Base-by-base conservation (phyloP, 495 filamentous ascomycete genomes). In the Schizothecium vesticola region DNA sequence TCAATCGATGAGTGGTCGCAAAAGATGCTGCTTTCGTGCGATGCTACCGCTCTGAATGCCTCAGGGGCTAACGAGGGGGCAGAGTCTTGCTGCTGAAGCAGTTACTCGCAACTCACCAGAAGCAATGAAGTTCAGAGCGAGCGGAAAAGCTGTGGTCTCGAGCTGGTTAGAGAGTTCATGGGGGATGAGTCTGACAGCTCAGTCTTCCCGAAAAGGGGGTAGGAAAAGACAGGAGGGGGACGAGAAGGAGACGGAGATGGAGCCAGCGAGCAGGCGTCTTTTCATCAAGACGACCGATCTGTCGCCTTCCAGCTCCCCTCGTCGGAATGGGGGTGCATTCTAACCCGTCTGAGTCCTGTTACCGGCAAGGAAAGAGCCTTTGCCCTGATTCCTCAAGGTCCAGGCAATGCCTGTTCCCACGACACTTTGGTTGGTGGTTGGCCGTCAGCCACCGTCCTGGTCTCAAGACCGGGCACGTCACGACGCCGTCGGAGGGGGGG, bases 51-150 rank as follows among this genome's bases (percentile, higher is more conserved):
- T 81, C 79, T 77, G 72, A 76, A 33, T 76, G 43, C 68, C 68
- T 69, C 64, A 68, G 67, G 29, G 43, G 55, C 61, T n/a, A 2
- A 61, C 65, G 36, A 61, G 57, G 60, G 22, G 21, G 64, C 28
- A 59, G 63, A 28, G 63, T 60, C 63, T 25, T 23, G 29, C n/a
- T 61, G 43, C 58, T 66, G 43, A 64, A 67, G 66, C 57, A 61
- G 57, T 68, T 66, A 71, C 76, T 81, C 55, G 68, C 61, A 70
- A 92, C 90, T 92, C 86, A 93, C 90, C 90, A 76, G 89, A 91
- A 72, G 90, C 90, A 74, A 92, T 90, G 80, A 92, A 93, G 77
- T 93, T 92, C 68, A 93, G 81, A 67, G 90, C 89, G 76, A 93
- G 81, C 55, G 91, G 90, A 59, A 90, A 78, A 67, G 87, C 90